These are phyloP conservation scores for Trichosporon faecale DNA, from an alignment of 1,284 basidiomycete genomes.

Conservation along the genomic window DNA sequence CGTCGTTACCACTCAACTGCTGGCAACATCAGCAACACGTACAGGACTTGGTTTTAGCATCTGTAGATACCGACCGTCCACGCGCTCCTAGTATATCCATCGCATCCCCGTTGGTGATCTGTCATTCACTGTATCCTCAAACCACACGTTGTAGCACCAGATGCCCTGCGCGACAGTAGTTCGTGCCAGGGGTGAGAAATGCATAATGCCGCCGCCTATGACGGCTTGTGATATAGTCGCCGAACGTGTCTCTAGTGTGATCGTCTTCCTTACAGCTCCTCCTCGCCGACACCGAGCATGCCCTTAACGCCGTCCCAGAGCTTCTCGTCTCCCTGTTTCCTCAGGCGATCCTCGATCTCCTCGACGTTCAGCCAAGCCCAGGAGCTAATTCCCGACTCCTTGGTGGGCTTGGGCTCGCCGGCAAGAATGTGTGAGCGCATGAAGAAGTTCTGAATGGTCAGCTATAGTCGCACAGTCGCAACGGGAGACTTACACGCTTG, in stretches of 20 bases:
- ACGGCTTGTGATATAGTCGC: constrained; percentile 1
- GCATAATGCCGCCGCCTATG: constrained; percentile 1
- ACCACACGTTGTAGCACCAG: not conserved
- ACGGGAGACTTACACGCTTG: constrained; percentile 35
- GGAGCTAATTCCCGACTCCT: constrained; percentile 30
- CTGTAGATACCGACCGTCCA: too few relatives aligned
- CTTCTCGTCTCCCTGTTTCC: constrained; percentile 39
- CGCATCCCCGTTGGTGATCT: too few relatives aligned
- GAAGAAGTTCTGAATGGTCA: constrained; percentile 46
- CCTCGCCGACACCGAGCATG: constrained; percentile 38
- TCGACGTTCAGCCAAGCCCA: constrained; percentile 45
- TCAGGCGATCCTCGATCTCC: constrained; percentile 40
- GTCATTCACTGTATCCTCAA: not conserved
- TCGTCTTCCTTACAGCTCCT: constrained; percentile 15
- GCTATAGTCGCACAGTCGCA: not conserved
- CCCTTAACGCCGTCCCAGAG: constrained; percentile 43
- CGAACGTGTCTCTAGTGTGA: not conserved
- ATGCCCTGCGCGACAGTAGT: not conserved
- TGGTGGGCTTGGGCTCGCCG: constrained; percentile 41
- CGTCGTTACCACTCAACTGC: too few relatives aligned
- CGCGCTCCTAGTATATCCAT: too few relatives aligned
- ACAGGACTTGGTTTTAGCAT: too few relatives aligned
- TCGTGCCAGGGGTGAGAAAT: not conserved
- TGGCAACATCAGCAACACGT: too few relatives aligned
- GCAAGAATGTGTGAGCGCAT: constrained; percentile 50